Evolutionary conservation across 2,329 filamentous ascomycete genomes (phyloP).

Genomic region (Colletotrichum ledebouriae): DNA sequence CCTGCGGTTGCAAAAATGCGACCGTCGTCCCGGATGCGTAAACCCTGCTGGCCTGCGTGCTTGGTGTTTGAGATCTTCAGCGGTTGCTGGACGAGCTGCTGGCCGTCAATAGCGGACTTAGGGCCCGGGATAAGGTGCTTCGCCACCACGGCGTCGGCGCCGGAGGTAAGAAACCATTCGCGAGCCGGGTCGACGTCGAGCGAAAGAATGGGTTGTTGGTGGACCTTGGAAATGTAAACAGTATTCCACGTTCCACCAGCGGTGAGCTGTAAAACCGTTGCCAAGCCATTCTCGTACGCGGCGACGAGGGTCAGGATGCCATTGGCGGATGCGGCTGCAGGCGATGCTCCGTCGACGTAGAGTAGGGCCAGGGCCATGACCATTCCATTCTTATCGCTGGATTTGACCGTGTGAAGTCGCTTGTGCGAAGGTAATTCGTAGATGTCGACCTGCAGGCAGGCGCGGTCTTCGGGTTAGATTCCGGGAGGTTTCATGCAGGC

Average conservation of each 20-base stretch:
- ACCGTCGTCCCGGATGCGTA: conserved; percentile 83
- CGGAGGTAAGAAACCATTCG: conserved; percentile 80
- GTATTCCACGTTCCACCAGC: conserved; percentile 58
- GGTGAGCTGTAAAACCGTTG: conserved; percentile 72
- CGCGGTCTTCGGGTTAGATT: conserved; percentile 31
- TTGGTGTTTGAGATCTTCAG: conserved; percentile 80
- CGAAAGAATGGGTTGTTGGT: conserved; percentile 86
- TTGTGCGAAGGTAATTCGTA: conserved; percentile 83
- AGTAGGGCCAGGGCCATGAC: conserved; percentile 84
- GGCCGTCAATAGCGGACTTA: not conserved
- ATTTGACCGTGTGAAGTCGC: conserved; percentile 71
- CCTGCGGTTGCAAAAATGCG: conserved; percentile 90
- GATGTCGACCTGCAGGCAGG: conserved; percentile 75
- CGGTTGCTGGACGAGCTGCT: conserved; percentile 54
- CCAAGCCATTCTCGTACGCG: conserved; percentile 89
- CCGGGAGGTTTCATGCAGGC: conserved; percentile 6
- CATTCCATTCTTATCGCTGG: conserved; percentile 77
- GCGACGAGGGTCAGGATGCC: conserved; percentile 72
- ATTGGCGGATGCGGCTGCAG: conserved; percentile 23
- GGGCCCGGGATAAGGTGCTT: conserved; percentile 75
- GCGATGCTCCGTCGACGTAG: conserved; percentile 54
- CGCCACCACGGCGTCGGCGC: conserved; percentile 83
- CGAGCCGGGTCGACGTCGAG: conserved; percentile 67
- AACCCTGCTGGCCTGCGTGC: conserved; percentile 89
- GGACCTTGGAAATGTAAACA: conserved; percentile 75